These are phyloP conservation scores for Populus davidiana DNA, from an alignment of 345 rosid species.

Conservation along the genomic window DNA sequence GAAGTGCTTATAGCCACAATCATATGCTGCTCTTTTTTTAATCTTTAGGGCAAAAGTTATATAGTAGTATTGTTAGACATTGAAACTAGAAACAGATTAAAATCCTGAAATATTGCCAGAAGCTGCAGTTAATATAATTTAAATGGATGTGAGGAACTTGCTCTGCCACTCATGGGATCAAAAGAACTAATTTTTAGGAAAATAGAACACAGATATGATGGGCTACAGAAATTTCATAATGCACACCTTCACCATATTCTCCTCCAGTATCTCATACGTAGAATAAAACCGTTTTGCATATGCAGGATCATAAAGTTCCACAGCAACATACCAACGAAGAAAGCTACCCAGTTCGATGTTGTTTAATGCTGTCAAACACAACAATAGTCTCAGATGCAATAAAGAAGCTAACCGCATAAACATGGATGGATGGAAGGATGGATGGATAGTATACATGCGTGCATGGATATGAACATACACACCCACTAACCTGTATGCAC, in stretches of 20 bases:
- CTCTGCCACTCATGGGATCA: neutral
- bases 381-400: neutral
- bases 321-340: conserved; percentile 95
- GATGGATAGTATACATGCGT: neutral
- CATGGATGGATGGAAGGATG: too few relatives aligned
- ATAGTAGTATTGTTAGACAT: neutral
- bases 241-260: conserved; percentile 69
- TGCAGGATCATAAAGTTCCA: conserved; percentile 83
- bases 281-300: conserved; percentile 75
- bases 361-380: conserved; percentile 56
- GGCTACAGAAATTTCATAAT: conserved; percentile 4
- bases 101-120: neutral
- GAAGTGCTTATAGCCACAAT: neutral
- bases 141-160: neutral
- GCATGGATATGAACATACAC: neutral
- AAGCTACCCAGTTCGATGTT: conserved; percentile 92
- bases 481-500: neutral
- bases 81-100: neutral
- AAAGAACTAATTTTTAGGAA: neutral
- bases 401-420: neutral
- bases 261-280: conserved; percentile 74
- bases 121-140: neutral
- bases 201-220: neutral
- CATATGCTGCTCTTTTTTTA: neutral
- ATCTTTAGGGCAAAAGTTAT: neutral